A percentile compares a stretch with the other conserved stretches of the same genome.
Evolutionary conservation across 2,329 filamentous ascomycete genomes (phyloP).

Genomic region (Fusarium sp.): DNA sequence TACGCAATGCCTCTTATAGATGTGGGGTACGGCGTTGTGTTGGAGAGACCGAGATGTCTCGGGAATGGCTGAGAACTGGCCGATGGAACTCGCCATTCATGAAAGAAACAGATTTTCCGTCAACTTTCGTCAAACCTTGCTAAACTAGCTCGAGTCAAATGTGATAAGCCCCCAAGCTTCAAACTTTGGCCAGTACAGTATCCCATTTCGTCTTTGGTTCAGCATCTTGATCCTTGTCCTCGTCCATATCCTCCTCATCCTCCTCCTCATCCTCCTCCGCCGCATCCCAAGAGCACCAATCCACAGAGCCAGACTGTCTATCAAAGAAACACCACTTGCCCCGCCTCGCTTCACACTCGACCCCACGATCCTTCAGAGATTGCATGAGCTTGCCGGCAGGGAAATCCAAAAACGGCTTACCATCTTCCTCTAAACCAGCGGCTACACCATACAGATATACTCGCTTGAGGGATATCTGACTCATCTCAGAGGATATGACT

Average conservation of each 20-base stretch:
- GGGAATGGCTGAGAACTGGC: not conserved
- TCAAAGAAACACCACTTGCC: slow-evolving; percentile 25
- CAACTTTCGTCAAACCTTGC: accelerated
- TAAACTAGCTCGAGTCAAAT: too few relatives aligned
- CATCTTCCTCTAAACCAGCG: accelerated
- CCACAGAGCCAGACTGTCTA: accelerated
- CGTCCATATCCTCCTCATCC: not conserved
- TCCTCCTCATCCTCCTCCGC: not conserved
- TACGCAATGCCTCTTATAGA: not conserved
- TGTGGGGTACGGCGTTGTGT: not conserved
- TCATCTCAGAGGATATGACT: not conserved
- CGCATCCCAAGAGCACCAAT: not conserved
- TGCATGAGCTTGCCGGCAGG: not conserved
- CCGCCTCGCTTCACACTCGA: slow-evolving; percentile 16
- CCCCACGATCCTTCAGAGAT: not conserved
- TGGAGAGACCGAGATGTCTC: not conserved
- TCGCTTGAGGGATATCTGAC: not conserved
- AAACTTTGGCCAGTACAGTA: not conserved
- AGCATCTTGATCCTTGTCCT: not conserved
- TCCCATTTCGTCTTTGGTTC: not conserved
- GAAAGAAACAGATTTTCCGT: too few relatives aligned
- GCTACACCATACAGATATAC: slow-evolving; percentile 21
- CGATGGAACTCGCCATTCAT: not conserved
- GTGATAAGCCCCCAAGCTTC: accelerated
- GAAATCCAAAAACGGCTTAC: not conserved